Evolutionary conservation across 1,284 basidiomycete species (phyloP).

Genomic region (Trichosporon sp.): DNA sequence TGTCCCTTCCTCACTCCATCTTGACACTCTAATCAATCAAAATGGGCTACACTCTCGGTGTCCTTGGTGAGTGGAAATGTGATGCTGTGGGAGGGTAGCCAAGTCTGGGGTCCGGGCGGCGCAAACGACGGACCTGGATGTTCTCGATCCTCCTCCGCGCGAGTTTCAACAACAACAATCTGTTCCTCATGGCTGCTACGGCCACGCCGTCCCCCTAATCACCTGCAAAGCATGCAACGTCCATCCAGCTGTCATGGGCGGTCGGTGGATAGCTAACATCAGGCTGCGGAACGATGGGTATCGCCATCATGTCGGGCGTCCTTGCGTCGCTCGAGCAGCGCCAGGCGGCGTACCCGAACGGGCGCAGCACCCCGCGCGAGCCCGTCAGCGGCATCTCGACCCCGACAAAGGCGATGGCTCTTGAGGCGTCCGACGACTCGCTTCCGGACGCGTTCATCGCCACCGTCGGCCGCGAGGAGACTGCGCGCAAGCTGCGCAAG

Average conservation of each 20-base stretch:
- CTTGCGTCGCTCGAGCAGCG: constrained; percentile 51
- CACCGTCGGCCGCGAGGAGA: constrained; percentile 80
- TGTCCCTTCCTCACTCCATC: background rate
- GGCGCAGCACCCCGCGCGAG: constrained; percentile 53
- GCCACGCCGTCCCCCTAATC: no score
- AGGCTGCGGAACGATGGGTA: constrained; percentile 99
- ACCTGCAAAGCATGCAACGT: background rate
- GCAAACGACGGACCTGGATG: background rate
- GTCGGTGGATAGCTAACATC: constrained; percentile 1
- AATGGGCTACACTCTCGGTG: constrained; percentile 60
- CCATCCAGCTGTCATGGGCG: background rate
- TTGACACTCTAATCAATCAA: constrained; percentile 25
- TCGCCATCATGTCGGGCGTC: constrained; percentile 83
- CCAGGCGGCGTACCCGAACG: constrained; percentile 36
- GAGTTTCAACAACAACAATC: background rate
- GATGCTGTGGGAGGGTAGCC: background rate
- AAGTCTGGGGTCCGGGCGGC: no score
- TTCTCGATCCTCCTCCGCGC: background rate
- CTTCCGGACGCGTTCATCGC: constrained; percentile 84
- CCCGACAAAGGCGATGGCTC: constrained; percentile 60
- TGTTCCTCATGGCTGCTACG: background rate
- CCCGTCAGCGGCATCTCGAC: constrained; percentile 82
- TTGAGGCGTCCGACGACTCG: constrained; percentile 64
- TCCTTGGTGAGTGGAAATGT: constrained; percentile 53
- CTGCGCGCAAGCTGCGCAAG: constrained; percentile 68